Base-by-base conservation (phyloP, 805 yeast species). In the Yamadazyma endophytica region DNA sequence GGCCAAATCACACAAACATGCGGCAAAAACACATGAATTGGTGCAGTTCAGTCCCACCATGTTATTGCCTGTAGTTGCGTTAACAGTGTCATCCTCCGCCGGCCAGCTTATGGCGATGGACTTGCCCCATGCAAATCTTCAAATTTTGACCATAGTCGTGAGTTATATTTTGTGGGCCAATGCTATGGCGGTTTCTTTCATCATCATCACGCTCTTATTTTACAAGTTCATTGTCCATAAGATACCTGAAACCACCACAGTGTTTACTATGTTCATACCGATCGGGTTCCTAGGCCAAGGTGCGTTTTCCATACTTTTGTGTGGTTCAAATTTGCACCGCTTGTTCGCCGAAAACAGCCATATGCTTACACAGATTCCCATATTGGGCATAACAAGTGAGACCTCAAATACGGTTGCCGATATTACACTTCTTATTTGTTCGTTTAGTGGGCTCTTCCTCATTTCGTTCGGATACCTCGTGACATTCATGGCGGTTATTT, bases 251-350 rank as follows among this genome's bases (percentile, higher is more conserved):
- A 69, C 77, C 34, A 52, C 56, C 7, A 45, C 58, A 28, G 69
- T 82, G 2, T 80, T 81, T 49, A 70, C 88, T n/a, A 58, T 77
- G 28, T 85, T 87, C 49, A 68, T 86, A 31, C 88, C 94, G 1
- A 62, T 87, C 27, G 96, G 96, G 6, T 79, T 89, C 24, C 54
- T 83, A 49, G 96, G 96, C 13, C 96, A 88, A 56, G 95, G 92
- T 1, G 72, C 85, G 2, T 84, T 66, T 54, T 84, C 83, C 2
- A 68, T 83, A 9, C 56, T 79, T 40, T 54, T 73, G 29, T 60
- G 77, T 39, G 80, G 85, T 6, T 46, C 56, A 17, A 71, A 75
- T 46, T 47, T 51, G 28, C 35, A 48, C 45, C 12, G 46, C 21
- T 25, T 60, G 13, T 28, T 55, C n/a, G n/a, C n/a, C n/a, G n/a